Evolutionary conservation across 345 rosid genomes (phyloP).

Genomic region (Odontarrhena argentea): DNA sequence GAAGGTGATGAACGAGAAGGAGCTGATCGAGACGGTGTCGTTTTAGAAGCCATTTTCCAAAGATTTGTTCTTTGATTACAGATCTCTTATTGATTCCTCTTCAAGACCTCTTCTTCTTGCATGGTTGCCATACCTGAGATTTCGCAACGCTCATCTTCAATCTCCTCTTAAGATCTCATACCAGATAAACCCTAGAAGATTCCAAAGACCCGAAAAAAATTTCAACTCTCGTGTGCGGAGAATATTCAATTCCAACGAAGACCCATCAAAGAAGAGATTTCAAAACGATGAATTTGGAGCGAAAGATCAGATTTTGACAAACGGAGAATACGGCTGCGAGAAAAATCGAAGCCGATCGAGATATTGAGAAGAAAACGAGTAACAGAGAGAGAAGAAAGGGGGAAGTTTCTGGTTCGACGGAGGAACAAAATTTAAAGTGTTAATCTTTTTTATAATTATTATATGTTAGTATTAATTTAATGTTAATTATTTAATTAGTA

Average conservation of each 20-base stretch:
- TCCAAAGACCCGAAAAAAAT: neutral
- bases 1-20: constrained; percentile 42
- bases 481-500: neutral
- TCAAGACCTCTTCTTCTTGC: constrained; percentile 95
- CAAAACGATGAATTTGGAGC: neutral
- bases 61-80: neutral
- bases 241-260: constrained; percentile 24
- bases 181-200: constrained; percentile 19
- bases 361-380: neutral
- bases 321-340: neutral
- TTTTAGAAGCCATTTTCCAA: constrained; percentile 51
- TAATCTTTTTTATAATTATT: neutral
- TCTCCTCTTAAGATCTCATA: constrained; percentile 18
- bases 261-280: constrained; percentile 12
- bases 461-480: neutral
- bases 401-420: constrained; percentile 6
- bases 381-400: neutral
- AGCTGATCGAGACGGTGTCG: constrained; percentile 31
- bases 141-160: constrained; percentile 68
- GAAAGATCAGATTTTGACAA: neutral
- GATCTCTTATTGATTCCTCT: constrained; percentile 3
- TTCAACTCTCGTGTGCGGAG: constrained; percentile 37
- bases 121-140: constrained; percentile 99
- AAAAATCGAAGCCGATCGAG: constrained; percentile 35
- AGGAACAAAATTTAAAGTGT: constrained; percentile 3